Percentiles rank a stretch among this genome's conserved stretches.
Conservation (phyloP, 495 filamentous ascomycete species). For the Trichocladium uniseriatum region DNA sequence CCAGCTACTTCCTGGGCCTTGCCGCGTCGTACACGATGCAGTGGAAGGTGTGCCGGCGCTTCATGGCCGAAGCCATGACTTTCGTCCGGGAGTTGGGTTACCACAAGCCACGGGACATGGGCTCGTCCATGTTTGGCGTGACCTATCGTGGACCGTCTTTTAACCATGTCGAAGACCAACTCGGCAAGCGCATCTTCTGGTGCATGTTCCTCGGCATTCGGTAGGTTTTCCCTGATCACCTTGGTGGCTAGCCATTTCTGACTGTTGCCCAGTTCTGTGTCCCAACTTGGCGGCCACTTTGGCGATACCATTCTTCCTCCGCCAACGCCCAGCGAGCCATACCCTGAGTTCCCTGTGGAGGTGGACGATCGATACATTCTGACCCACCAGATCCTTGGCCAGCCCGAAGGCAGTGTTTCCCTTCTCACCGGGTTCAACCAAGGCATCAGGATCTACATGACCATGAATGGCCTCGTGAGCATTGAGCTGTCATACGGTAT, state of each 20-base stretch:
- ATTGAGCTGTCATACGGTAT: slow-evolving; percentile 68
- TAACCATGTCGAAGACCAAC: slow-evolving; percentile 67
- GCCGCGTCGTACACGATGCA: slow-evolving; percentile 62
- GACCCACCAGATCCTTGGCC: slow-evolving; percentile 49
- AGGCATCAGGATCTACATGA: slow-evolving; percentile 61
- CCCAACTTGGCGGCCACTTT: slow-evolving; percentile 59
- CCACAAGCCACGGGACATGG: slow-evolving; percentile 39
- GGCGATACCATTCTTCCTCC: slow-evolving; percentile 58
- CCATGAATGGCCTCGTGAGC: slow-evolving; percentile 57
- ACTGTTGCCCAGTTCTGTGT: slow-evolving; percentile 41
- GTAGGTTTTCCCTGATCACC: slow-evolving; percentile 23
- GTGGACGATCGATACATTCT: slow-evolving; percentile 73
- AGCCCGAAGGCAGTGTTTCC: slow-evolving; percentile 54
- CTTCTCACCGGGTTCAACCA: slow-evolving; percentile 65
- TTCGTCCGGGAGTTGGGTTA: slow-evolving; percentile 61
- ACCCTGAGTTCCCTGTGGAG: slow-evolving; percentile 71
- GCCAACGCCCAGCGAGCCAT: slow-evolving; percentile 60
- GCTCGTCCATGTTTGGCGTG: slow-evolving; percentile 22
- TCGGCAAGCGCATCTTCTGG: slow-evolving; percentile 73
- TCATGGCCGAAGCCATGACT: slow-evolving; percentile 63
- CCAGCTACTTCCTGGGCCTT: slow-evolving; percentile 73
- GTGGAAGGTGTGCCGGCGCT: slow-evolving; percentile 55
- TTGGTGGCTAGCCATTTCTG: slow-evolving; percentile 6
- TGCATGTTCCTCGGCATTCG: slow-evolving; percentile 57
- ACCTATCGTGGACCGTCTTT: slow-evolving; percentile 32